These are phyloP conservation scores for Kurtzmaniella quercitrusa DNA, from an alignment of 1,139 yeast species.

Conservation along the genomic window DNA sequence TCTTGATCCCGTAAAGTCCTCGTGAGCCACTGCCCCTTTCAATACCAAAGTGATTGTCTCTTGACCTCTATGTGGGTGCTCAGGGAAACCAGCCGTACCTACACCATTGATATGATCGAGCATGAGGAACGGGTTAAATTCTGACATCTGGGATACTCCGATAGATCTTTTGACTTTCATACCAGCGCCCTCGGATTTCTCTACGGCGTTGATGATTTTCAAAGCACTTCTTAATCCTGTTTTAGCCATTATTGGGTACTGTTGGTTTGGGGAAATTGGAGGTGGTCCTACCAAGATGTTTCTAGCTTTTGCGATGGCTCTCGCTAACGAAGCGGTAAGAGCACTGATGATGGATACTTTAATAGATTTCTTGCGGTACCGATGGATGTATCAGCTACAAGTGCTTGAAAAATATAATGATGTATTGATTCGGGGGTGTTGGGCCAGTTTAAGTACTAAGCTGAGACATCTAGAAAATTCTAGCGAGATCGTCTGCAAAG, in stretches of 20 bases:
- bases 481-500: too few relatives aligned
- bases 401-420: background rate
- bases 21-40: conserved; percentile 81
- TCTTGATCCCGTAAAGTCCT: conserved; percentile 81
- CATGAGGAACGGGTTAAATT: conserved; percentile 80
- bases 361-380: background rate
- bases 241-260: background rate
- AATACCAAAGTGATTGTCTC: conserved; percentile 78
- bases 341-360: background rate
- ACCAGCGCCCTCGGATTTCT: conserved; percentile 85
- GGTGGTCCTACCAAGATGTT: background rate
- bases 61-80: conserved; percentile 91
- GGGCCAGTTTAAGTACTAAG: background rate
- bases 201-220: conserved; percentile 59
- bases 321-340: background rate
- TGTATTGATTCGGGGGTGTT: background rate
- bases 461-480: too few relatives aligned
- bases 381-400: background rate
- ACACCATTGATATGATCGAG: conserved; percentile 64
- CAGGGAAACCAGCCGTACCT: conserved; percentile 76
- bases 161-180: conserved; percentile 81
- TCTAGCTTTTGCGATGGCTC: background rate
- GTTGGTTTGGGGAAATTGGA: background rate
- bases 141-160: conserved; percentile 63
- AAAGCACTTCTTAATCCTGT: conserved; percentile 44